Base-by-base conservation (phyloP, 2,329 filamentous ascomycete species). In the Magnaporthiopsis incrustans region DNA sequence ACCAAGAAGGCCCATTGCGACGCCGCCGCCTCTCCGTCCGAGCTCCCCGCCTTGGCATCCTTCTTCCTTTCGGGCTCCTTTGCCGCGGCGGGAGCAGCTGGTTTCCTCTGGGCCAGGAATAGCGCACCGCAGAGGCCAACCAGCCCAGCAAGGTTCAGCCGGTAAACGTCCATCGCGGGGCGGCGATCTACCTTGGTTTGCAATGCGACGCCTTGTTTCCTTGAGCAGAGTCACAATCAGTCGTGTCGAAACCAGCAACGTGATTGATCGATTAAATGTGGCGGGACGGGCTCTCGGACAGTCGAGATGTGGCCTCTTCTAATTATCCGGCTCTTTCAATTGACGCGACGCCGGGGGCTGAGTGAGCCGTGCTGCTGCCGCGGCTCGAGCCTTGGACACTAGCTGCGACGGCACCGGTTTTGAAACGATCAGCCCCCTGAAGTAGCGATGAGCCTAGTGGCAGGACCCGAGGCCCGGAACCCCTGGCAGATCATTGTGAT, bases 1-100 rank as follows among this genome's bases (percentile, higher is more conserved):
- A 69, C 65, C 30, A 78, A 71, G 68, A 80, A 80, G 11, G 73
- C 66, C 67, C 68, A 67, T 62, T 72, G 70, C 1, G 71, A 71
- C 14, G 60, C 67, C 14, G 60, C 67, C 22, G 30, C 30, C 30
- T 57, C 27, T 26, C n/a, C 53, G 10, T 63, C 59, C 7, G 32
- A 7, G 12, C 22, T 60, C 10, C 15, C 38, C 38, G 32, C 26
- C 22, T 60, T 38, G 5, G 14, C 35, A 10, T 59, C 59, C 10
- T 35, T 32, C 59, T 32, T 25, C 32, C 38, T 60, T 30, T 30
- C 30, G 22, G 22, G 2, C 1, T 26, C 59, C n/a, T 60, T 60
- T 10, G 59, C 18, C 18, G 32, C 59, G 30, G 32, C 59, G 30
- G 30, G 38, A 26, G 59, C 22, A 15, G 59, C 59, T 32, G 32